These are phyloP conservation scores for Cordyceps pruinosa DNA, from an alignment of 2,329 filamentous ascomycete species.

Conservation along the genomic window DNA sequence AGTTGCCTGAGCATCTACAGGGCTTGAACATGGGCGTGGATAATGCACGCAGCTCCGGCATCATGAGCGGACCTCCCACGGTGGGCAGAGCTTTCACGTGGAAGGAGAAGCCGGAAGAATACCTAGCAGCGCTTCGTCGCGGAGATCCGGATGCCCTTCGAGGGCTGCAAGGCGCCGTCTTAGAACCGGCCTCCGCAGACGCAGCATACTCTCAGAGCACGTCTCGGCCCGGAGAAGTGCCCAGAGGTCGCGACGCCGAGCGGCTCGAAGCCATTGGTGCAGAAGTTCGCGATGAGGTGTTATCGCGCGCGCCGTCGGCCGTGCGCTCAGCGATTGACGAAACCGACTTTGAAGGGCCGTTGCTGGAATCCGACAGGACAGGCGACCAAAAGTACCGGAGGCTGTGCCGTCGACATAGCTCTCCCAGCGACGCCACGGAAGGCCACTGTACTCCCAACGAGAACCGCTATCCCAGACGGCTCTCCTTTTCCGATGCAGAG, in stretches of 20 bases:
- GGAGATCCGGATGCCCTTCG: slow-evolving; percentile 25
- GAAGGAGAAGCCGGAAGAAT: slow-evolving; percentile 58
- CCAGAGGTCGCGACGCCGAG: slow-evolving; percentile 20
- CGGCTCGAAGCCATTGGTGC: slow-evolving; percentile 27
- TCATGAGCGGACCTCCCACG: slow-evolving; percentile 32
- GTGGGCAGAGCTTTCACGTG: slow-evolving; percentile 51
- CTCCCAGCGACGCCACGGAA: slow-evolving; percentile 30
- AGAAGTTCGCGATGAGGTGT: slow-evolving; percentile 36
- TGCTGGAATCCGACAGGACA: slow-evolving; percentile 42
- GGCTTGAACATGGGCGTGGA: slow-evolving; percentile 5
- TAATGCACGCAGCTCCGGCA: slow-evolving; percentile 17
- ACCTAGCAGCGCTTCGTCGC: slow-evolving; percentile 36
- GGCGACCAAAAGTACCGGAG: slow-evolving; percentile 37
- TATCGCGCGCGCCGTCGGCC: slow-evolving; percentile 44
- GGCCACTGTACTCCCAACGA: slow-evolving; percentile 40
- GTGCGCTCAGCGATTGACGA: slow-evolving; percentile 54
- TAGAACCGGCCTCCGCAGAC: slow-evolving; percentile 15
- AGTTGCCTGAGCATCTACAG: slow-evolving; percentile 32
- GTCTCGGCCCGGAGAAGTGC: slow-evolving; percentile 19
- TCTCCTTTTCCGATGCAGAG: slow-evolving; percentile 70
- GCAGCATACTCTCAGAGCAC: slow-evolving; percentile 18
- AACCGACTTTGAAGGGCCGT: slow-evolving; percentile 48
- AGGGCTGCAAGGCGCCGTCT: slow-evolving; percentile 12
- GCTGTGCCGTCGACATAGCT: slow-evolving; percentile 57
- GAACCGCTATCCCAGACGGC: slow-evolving; percentile 59